Evolutionary conservation across 139 green algal genomes (phyloP).

Genomic region (Dunaliella primolecta): DNA sequence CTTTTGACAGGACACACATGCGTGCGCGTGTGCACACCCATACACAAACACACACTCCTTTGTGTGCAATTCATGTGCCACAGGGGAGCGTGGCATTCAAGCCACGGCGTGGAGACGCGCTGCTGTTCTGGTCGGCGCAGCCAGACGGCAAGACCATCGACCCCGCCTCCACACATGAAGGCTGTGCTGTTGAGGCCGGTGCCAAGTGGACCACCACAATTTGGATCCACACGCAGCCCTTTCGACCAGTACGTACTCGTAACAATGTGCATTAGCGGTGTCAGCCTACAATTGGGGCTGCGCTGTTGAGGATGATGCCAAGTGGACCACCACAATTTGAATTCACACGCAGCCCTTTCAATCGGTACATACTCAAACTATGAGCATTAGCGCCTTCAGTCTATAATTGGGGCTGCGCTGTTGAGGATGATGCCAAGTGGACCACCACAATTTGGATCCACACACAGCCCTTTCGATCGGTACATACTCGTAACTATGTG

Average conservation of each 20-base stretch:
- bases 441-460: slow-evolving; percentile 75
- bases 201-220: slow-evolving; percentile 79
- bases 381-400: no score
- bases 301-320: slow-evolving; percentile 65
- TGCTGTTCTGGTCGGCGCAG: slow-evolving; percentile 49
- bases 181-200: slow-evolving; percentile 69
- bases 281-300: slow-evolving; percentile 70
- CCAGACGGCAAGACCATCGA: slow-evolving; percentile 42
- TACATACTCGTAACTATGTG: no score
- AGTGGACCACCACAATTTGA: slow-evolving; percentile 79
- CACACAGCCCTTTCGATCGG: slow-evolving; percentile 32
- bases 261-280: no score
- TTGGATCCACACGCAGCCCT: slow-evolving; percentile 59
- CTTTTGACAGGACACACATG: no score
- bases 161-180: slow-evolving; percentile 37
- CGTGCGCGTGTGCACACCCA: neutral
- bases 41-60: slow-evolving; percentile 6
- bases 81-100: slow-evolving; percentile 53
- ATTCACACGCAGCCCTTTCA: slow-evolving; percentile 49
- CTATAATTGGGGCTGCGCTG: slow-evolving; percentile 71
- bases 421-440: slow-evolving; percentile 72
- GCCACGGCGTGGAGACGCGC: slow-evolving; percentile 53
- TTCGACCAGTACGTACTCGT: slow-evolving; percentile 23
- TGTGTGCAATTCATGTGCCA: no score
- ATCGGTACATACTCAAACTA: no score